These are phyloP conservation scores for Thraustochytrium sp. DNA, from an alignment of 352 stramenopile genomes.

Conservation along the genomic window DNA sequence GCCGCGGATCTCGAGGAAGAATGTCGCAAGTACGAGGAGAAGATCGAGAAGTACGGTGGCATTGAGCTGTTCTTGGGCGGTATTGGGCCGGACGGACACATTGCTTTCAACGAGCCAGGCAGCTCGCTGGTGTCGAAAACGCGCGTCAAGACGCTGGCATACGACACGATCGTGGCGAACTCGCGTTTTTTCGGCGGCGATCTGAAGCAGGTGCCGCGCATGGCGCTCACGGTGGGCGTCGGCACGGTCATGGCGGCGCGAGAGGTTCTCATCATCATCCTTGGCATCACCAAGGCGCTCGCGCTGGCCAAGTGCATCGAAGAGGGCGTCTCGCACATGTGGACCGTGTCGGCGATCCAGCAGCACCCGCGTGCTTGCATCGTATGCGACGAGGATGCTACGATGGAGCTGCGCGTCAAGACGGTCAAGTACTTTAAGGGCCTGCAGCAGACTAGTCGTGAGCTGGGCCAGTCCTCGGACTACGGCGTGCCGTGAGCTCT, in stretches of 20 bases:
- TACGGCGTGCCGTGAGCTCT: no score
- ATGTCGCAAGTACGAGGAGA: slow-evolving; percentile 70
- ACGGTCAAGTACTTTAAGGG: slow-evolving; percentile 83
- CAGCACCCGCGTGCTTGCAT: slow-evolving; percentile 71
- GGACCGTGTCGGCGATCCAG: slow-evolving; percentile 77
- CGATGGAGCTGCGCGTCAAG: slow-evolving; percentile 76
- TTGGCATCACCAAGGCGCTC: slow-evolving; percentile 70
- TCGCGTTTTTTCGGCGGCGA: slow-evolving; percentile 75
- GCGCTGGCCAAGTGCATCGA: slow-evolving; percentile 78
- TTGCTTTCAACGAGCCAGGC: slow-evolving; percentile 83
- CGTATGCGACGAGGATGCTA: slow-evolving; percentile 78
- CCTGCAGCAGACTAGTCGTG: slow-evolving; percentile 54
- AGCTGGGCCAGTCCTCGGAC: slow-evolving; percentile 47
- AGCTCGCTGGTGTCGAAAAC: slow-evolving; percentile 69
- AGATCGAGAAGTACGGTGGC: slow-evolving; percentile 68
- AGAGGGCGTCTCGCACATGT: slow-evolving; percentile 81
- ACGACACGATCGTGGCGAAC: slow-evolving; percentile 79
- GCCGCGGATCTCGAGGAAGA: slow-evolving; percentile 65
- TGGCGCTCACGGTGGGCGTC: slow-evolving; percentile 77
- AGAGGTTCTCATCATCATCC: slow-evolving; percentile 79
- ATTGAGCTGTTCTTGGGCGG: slow-evolving; percentile 85
- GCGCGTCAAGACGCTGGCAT: slow-evolving; percentile 77
- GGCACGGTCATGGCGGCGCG: slow-evolving; percentile 75
- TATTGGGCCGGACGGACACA: slow-evolving; percentile 83
- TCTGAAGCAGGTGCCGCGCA: slow-evolving; percentile 71